These are phyloP conservation scores for Gloeopeniophorella convolvens DNA, from an alignment of 768 basidiomycete species.

Conservation along the genomic window DNA sequence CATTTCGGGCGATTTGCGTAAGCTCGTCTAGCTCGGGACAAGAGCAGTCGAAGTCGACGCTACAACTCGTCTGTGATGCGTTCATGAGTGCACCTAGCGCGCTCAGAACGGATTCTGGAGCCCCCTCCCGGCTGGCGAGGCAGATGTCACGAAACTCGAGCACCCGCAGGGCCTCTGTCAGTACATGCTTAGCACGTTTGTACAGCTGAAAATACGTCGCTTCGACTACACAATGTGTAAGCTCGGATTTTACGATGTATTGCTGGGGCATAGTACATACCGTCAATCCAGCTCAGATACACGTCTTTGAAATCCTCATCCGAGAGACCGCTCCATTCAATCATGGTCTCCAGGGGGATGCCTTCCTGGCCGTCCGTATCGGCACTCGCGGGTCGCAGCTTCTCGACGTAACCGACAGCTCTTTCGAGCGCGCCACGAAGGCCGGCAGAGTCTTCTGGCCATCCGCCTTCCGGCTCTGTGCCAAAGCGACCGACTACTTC, in stretches of 20 bases:
- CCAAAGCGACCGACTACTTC: slow-evolving; percentile 58
- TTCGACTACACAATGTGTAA: slow-evolving; percentile 47
- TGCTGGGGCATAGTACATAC: slow-evolving; percentile 34
- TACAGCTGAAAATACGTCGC: slow-evolving; percentile 77
- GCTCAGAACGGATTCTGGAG: slow-evolving; percentile 30
- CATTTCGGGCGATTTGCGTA: slow-evolving; percentile 51
- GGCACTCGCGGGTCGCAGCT: slow-evolving; percentile 40
- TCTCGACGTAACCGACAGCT: slow-evolving; percentile 43
- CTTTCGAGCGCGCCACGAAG: slow-evolving; percentile 42
- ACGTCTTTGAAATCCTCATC: slow-evolving; percentile 52
- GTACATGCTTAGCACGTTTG: slow-evolving; percentile 76
- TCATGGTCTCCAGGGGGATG: slow-evolving; percentile 70
- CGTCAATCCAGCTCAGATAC: slow-evolving; percentile 76
- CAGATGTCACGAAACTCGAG: slow-evolving; percentile 70
- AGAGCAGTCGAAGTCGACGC: slow-evolving; percentile 67
- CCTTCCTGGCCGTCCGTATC: slow-evolving; percentile 44
- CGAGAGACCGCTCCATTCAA: slow-evolving; percentile 52
- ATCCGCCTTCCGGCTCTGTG: slow-evolving; percentile 36
- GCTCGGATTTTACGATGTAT: not conserved
- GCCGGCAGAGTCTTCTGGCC: slow-evolving; percentile 40
- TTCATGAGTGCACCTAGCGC: slow-evolving; percentile 71
- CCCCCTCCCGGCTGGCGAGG: slow-evolving; percentile 17
- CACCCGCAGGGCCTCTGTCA: slow-evolving; percentile 74
- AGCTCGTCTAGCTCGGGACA: slow-evolving; percentile 74
- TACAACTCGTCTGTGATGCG: slow-evolving; percentile 67